phyloP scores from a whole-genome alignment of 75 land plant genomes.

The Pinus albicaulis region DNA sequence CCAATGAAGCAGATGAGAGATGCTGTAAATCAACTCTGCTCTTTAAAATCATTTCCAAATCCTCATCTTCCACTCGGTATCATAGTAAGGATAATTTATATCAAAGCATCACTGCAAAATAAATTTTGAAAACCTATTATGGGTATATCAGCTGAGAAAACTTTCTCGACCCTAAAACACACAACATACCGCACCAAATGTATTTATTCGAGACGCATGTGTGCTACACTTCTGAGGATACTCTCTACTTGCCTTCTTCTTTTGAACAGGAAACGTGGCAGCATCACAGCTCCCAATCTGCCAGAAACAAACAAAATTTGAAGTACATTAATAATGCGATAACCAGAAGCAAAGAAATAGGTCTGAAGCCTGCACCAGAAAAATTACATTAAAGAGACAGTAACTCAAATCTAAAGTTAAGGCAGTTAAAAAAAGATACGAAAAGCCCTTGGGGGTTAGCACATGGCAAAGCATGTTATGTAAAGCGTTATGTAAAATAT shows the following conservation, averaged over 20 bases:
- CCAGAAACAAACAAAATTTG: conserved; percentile 1
- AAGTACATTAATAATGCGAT: too few species aligned
- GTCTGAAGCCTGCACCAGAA: too few species aligned
- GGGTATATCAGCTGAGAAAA: not conserved
- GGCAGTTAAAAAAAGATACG: too few species aligned
- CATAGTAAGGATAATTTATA: not conserved
- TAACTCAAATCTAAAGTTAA: too few species aligned
- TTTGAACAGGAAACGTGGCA: conserved; percentile 83
- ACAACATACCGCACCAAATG: conserved; percentile 86
- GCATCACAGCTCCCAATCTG: conserved; percentile 91
- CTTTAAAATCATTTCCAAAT: not conserved
- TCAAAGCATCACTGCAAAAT: not conserved
- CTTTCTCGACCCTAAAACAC: not conserved
- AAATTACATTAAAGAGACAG: too few species aligned
- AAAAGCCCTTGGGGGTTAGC: too few species aligned
- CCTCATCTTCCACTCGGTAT: not conserved
- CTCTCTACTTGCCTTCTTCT: conserved; percentile 87
- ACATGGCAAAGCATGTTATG: too few species aligned
- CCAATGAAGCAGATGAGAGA: not conserved
- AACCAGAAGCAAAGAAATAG: too few species aligned
- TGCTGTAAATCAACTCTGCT: not conserved
- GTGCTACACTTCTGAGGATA: conserved; percentile 85
- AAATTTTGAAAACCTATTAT: not conserved
- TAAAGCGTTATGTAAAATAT: too few species aligned
- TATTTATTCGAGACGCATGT: conserved; percentile 96